Percentiles rank a stretch among this genome's conserved stretches.
These are phyloP conservation scores for Eimeria brunetti DNA, from an alignment of 169 alveolate genomes.

Conservation along the genomic window DNA sequence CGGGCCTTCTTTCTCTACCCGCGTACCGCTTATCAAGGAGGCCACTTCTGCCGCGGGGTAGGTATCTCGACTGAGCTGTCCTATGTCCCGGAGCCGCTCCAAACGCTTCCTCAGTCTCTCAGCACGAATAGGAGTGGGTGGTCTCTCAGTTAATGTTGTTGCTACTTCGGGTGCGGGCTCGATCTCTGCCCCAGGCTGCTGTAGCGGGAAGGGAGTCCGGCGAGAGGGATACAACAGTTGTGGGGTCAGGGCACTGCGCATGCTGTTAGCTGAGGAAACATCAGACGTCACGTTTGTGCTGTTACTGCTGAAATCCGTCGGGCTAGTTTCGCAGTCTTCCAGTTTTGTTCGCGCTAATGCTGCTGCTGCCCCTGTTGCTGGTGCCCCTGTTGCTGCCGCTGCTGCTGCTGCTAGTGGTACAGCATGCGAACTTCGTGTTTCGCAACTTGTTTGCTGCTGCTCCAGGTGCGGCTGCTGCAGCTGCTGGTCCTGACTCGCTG, in stretches of 20 bases:
- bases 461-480: not conserved
- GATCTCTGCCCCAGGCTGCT: not conserved
- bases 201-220: slow-evolving; percentile 22
- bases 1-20: slow-evolving; percentile 58
- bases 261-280: slow-evolving; percentile 14
- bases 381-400: not conserved
- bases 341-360: not conserved
- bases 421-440: not conserved
- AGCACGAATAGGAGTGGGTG: slow-evolving; percentile 49
- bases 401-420: slow-evolving; percentile 44
- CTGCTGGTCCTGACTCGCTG: slow-evolving; percentile 18
- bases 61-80: slow-evolving; percentile 18
- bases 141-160: slow-evolving; percentile 5
- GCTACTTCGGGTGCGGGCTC: not conserved
- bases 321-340: not conserved
- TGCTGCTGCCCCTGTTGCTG: not conserved
- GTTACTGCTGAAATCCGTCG: not conserved
- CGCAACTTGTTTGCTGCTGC: slow-evolving; percentile 40
- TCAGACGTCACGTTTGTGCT: slow-evolving; percentile 36
- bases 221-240: slow-evolving; percentile 18
- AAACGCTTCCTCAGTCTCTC: slow-evolving; percentile 26
- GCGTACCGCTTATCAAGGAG: not conserved
- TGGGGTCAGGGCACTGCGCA: slow-evolving; percentile 32
- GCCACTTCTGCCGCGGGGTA: slow-evolving; percentile 60
- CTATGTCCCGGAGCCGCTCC: not conserved